Percentiles rank a stretch among this genome's conserved stretches.
phyloP scores from a whole-genome alignment of 2,329 filamentous ascomycete species.

The Cladorrhinum sp. region DNA sequence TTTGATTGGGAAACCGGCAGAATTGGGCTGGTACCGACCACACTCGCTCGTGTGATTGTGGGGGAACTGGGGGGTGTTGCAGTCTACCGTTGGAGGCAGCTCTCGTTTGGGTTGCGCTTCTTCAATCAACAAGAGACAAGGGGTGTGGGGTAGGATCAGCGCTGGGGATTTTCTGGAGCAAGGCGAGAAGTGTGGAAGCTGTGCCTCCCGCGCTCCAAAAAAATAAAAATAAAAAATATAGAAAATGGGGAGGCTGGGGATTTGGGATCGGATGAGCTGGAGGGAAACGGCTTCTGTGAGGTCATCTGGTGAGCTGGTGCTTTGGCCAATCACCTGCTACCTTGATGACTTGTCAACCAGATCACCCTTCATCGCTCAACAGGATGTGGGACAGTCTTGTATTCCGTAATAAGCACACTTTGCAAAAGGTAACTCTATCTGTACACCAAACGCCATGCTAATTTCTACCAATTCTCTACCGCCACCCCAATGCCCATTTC shows the following conservation, averaged over 20 bases:
- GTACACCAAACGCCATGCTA: background rate
- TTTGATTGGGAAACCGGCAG: background rate
- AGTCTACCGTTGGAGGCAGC: background rate
- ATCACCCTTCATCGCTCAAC: conserved; percentile 14
- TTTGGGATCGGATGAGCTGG: background rate
- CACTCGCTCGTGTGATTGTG: background rate
- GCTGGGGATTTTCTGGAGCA: background rate
- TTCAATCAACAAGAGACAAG: background rate
- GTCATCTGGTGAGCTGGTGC: conserved; percentile 6
- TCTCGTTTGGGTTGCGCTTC: background rate
- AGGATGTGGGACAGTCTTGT: too few relatives aligned
- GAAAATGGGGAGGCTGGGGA: conserved; percentile 8
- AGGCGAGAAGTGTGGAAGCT: background rate
- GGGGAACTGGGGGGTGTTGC: conserved; percentile 2
- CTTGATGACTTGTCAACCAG: background rate
- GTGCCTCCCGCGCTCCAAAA: background rate
- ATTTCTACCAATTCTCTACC: too few relatives aligned
- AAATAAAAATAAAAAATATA: background rate
- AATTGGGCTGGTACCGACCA: background rate
- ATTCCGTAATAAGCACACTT: background rate
- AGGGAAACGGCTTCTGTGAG: conserved; percentile 7
- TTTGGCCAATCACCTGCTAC: conserved; percentile 10
- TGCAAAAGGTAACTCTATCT: background rate
- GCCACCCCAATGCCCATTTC: background rate
- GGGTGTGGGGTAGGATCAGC: background rate